Evolutionary conservation across 257 asterid genomes (phyloP).

Genomic region (Lantana camara): DNA sequence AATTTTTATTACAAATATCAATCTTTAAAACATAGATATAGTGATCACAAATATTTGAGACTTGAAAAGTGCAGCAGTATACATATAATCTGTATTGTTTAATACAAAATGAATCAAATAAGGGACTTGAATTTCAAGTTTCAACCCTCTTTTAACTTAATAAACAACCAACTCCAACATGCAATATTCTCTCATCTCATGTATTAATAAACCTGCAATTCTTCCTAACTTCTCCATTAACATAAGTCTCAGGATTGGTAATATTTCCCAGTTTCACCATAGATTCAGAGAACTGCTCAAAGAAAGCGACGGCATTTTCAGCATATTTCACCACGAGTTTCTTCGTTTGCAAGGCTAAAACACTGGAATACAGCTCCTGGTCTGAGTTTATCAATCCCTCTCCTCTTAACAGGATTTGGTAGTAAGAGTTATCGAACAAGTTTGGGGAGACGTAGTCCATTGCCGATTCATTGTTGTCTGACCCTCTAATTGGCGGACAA

Average conservation of each 20-base stretch:
- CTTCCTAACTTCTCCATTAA: slow-evolving; percentile 81
- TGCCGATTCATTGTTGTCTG: slow-evolving; percentile 68
- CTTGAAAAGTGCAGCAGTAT: slow-evolving; percentile 3
- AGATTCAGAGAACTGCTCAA: slow-evolving; percentile 77
- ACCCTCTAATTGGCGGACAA: slow-evolving; percentile 55
- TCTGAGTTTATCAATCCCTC: slow-evolving; percentile 79
- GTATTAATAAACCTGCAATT: slow-evolving; percentile 88
- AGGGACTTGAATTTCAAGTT: slow-evolving; percentile 11
- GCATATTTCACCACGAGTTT: slow-evolving; percentile 70
- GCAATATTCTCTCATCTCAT: slow-evolving; percentile 28
- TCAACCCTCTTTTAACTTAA: background rate
- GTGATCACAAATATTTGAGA: background rate
- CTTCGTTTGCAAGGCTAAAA: slow-evolving; percentile 59
- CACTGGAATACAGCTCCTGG: slow-evolving; percentile 75
- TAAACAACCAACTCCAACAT: background rate
- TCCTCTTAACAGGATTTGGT: slow-evolving; percentile 59
- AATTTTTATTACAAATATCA: slow-evolving; percentile 18
- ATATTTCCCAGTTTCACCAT: slow-evolving; percentile 91
- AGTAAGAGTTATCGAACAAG: slow-evolving; percentile 76
- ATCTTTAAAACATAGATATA: background rate
- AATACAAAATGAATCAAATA: slow-evolving; percentile 43
- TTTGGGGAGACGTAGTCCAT: slow-evolving; percentile 74
- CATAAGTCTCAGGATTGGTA: slow-evolving; percentile 61
- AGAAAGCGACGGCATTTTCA: slow-evolving; percentile 63
- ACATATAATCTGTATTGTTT: slow-evolving; percentile 12